phyloP scores from a whole-genome alignment of 1,139 yeast species.

The Wickerhamomyces sp. region DNA sequence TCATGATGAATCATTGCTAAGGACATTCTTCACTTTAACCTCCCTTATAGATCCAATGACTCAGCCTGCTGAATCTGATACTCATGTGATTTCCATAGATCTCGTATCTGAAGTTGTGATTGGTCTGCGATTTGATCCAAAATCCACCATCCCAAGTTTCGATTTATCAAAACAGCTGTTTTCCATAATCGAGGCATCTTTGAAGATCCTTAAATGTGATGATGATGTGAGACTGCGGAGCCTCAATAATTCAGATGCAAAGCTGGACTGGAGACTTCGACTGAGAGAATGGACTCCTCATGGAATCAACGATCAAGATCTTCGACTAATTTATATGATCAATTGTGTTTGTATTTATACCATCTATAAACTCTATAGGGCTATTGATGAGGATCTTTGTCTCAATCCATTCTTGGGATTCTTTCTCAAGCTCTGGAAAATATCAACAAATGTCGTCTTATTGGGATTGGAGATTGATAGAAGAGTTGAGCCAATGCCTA shows the following conservation, averaged over 20 bases:
- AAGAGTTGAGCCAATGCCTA: slow-evolving; percentile 42
- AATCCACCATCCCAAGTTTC: slow-evolving; percentile 27
- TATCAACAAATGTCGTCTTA: slow-evolving; percentile 52
- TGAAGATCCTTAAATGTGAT: slow-evolving; percentile 38
- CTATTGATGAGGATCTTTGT: slow-evolving; percentile 33
- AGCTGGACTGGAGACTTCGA: slow-evolving; percentile 35
- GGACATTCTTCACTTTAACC: slow-evolving; percentile 29
- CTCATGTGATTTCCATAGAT: slow-evolving; percentile 48
- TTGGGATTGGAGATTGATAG: slow-evolving; percentile 63
- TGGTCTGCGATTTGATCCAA: slow-evolving; percentile 21
- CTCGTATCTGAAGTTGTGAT: slow-evolving; percentile 48
- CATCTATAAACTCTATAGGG: slow-evolving; percentile 44
- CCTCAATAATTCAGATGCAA: slow-evolving; percentile 40
- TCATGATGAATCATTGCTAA: slow-evolving; percentile 5
- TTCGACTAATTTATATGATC: slow-evolving; percentile 49
- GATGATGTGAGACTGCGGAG: slow-evolving; percentile 43
- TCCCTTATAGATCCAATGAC: slow-evolving; percentile 62
- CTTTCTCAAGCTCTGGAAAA: slow-evolving; percentile 59
- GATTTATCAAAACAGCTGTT: slow-evolving; percentile 42
- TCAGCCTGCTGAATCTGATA: slow-evolving; percentile 62
- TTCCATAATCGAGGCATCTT: slow-evolving; percentile 38
- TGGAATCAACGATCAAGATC: slow-evolving; percentile 32
- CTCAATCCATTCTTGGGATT: slow-evolving; percentile 58
- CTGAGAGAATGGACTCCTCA: slow-evolving; percentile 52
- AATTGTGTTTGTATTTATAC: slow-evolving; percentile 46